Evolutionary conservation across 805 yeast species (phyloP).

Genomic region (Cyberlindnera misumaiensis): DNA sequence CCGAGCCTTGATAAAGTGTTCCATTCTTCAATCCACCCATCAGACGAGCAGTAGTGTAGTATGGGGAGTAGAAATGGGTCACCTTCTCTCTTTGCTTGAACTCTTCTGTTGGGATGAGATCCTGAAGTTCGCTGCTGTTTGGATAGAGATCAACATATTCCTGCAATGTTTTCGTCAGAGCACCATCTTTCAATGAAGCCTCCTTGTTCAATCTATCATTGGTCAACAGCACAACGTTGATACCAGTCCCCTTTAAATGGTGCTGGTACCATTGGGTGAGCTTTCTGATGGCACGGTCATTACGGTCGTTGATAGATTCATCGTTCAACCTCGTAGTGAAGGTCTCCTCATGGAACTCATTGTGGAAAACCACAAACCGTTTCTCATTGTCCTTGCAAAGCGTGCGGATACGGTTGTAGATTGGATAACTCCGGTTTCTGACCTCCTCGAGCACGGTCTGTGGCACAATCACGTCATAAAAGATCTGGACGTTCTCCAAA

Average conservation of each 20-base stretch:
- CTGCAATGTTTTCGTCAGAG: constrained; percentile 49
- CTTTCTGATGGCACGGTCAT: constrained; percentile 82
- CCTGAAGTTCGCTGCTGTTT: constrained; percentile 67
- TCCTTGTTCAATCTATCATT: constrained; percentile 65
- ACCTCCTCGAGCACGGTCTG: constrained; percentile 95
- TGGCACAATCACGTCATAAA: constrained; percentile 88
- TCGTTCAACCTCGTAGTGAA: constrained; percentile 49
- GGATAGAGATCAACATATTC: constrained; percentile 69
- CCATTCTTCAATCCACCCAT: constrained; percentile 91
- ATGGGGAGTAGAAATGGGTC: constrained; percentile 54
- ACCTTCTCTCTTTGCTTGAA: constrained; percentile 17
- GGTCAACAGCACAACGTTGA: constrained; percentile 56
- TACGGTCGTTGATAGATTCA: constrained; percentile 82
- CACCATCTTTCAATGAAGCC: constrained; percentile 46
- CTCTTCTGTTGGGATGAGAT: constrained; percentile 60
- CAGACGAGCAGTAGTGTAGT: constrained; percentile 71
- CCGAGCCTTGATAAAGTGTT: constrained; percentile 76
- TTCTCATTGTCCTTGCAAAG: constrained; percentile 70
- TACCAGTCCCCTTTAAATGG: constrained; percentile 44
- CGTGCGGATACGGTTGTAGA: constrained; percentile 76
- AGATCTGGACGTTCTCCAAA: constrained; percentile 67
- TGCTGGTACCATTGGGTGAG: constrained; percentile 63
- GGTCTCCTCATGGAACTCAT: constrained; percentile 77
- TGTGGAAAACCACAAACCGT: constrained; percentile 86
- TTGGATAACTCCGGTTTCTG: constrained; percentile 77